Evolutionary conservation across 2,329 filamentous ascomycete species (phyloP).

Genomic region (Pestalotiopsis sp.): DNA sequence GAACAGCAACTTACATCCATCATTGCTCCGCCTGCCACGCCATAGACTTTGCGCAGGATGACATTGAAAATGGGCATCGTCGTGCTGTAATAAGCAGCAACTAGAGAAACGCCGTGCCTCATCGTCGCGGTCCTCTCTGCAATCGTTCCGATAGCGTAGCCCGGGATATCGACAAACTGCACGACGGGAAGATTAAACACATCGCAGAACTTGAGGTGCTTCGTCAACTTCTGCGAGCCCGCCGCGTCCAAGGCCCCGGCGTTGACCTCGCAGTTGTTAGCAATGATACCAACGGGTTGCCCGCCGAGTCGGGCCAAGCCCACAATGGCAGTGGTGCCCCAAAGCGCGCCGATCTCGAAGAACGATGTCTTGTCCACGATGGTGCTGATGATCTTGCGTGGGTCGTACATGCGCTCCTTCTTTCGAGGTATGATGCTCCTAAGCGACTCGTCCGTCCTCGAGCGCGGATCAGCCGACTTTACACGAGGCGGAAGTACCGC

Average conservation of each 20-base stretch:
- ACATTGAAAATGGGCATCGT: conserved; percentile 66
- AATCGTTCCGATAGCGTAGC: conserved; percentile 65
- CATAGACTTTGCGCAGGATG: conserved; percentile 62
- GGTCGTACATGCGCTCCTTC: conserved; percentile 62
- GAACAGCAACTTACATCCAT: conserved; percentile 40
- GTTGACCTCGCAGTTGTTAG: conserved; percentile 63
- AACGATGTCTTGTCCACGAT: conserved; percentile 59
- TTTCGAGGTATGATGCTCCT: conserved; percentile 59
- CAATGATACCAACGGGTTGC: conserved; percentile 59
- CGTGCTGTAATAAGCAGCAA: conserved; percentile 63
- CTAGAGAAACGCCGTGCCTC: conserved; percentile 64
- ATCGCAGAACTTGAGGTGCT: conserved; percentile 65
- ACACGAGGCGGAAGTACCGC: conserved; percentile 54
- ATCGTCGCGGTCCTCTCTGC: conserved; percentile 66
- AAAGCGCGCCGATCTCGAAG: conserved; percentile 66
- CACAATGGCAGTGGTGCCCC: conserved; percentile 64
- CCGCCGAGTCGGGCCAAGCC: conserved; percentile 62
- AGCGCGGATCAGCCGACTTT: conserved; percentile 47
- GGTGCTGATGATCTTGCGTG: conserved; percentile 56
- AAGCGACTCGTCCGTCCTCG: conserved; percentile 50
- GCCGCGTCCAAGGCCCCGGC: conserved; percentile 63
- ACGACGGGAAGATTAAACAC: conserved; percentile 66
- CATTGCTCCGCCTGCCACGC: conserved; percentile 68
- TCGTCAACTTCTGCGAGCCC: conserved; percentile 62
- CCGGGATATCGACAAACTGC: conserved; percentile 65